Base-by-base conservation (phyloP, 345 rosid genomes). In the Excoecaria agallocha region DNA sequence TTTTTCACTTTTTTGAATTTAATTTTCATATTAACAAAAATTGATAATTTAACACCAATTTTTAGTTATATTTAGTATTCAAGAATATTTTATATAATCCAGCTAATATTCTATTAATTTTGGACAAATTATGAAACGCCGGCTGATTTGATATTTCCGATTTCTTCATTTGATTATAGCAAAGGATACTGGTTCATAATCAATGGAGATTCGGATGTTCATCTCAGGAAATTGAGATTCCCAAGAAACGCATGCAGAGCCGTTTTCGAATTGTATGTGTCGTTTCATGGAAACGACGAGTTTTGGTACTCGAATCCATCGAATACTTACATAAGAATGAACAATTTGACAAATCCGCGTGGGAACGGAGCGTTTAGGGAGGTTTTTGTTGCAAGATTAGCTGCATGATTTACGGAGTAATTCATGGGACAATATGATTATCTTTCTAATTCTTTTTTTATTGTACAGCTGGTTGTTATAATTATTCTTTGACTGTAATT, bases 221-320 rank as follows among this genome's bases (percentile, higher is more conserved):
- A 73, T 48, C 83, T 79, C 3, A 85, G 72, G 68, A 81, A 74
- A 16, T 79, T 94, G 37, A 82, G 64, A 55, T 61, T 94, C 48
- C 98, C 98, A 12, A 30, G 22, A 12, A 92, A 91, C 63, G 84
- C 97, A n/a, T 77, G 58, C 45, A 84, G 68, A 56, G 86, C 83
- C 41, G 81, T 91, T 46, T 45, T 94, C 66, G 98, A 94, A 60
- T 20, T 94, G 45, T 89, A 86, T 17, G 89, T 84, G 15, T 94
- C 97, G 7, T 92, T 83, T 59, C 98, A 94, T 25, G 98, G 93
- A 6, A 69, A 89, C 54, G 97, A 94, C 49, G 98, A 94, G 87
- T 92, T 92, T 51, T 92, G 98, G 98, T 94, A 92, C 76, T 89
- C 95, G 12, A 92, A 94, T 58, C 98, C 95, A 17, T 90, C 98